These are phyloP conservation scores for Calocybe gambosa DNA, from an alignment of 1,284 basidiomycete genomes.

Conservation along the genomic window DNA sequence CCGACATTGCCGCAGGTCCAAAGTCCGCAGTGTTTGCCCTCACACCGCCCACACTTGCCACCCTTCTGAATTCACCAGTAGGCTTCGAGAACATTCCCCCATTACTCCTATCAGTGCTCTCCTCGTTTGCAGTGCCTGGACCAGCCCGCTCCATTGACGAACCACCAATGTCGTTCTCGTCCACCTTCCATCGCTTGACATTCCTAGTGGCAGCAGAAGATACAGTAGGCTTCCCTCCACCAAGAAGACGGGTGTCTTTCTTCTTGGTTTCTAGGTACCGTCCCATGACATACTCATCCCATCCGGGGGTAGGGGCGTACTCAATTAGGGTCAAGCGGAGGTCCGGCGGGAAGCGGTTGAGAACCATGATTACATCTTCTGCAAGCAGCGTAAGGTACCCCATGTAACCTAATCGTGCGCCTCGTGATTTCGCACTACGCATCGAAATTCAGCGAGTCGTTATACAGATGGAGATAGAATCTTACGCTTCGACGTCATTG, in stretches of 20 bases:
- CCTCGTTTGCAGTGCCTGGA: background rate
- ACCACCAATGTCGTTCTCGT: constrained; percentile 50
- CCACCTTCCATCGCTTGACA: constrained; percentile 58
- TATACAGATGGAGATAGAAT: background rate
- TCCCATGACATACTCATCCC: constrained; percentile 84
- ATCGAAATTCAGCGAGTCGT: background rate
- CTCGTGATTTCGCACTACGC: constrained; percentile 56
- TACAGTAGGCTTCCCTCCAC: constrained; percentile 74
- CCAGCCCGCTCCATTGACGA: constrained; percentile 9
- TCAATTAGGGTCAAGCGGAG: constrained; percentile 59
- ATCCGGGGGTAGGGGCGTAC: constrained; percentile 72
- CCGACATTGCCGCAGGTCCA: constrained; percentile 46
- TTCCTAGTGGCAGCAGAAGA: constrained; percentile 31
- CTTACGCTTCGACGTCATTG: constrained; percentile 73
- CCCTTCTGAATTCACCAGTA: constrained; percentile 56
- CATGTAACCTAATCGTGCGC: constrained; percentile 89
- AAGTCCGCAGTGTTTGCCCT: constrained; percentile 63
- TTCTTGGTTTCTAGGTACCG: constrained; percentile 82
- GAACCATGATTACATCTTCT: constrained; percentile 81
- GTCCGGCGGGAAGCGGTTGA: constrained; percentile 82
- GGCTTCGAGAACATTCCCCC: constrained; percentile 15
- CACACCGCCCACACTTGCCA: constrained; percentile 33
- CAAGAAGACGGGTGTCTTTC: constrained; percentile 73
- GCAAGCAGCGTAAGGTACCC: constrained; percentile 93
- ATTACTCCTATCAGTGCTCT: background rate